Evolutionary conservation across 495 filamentous ascomycete species (phyloP).

Genomic region (Penicillium coprophilum): DNA sequence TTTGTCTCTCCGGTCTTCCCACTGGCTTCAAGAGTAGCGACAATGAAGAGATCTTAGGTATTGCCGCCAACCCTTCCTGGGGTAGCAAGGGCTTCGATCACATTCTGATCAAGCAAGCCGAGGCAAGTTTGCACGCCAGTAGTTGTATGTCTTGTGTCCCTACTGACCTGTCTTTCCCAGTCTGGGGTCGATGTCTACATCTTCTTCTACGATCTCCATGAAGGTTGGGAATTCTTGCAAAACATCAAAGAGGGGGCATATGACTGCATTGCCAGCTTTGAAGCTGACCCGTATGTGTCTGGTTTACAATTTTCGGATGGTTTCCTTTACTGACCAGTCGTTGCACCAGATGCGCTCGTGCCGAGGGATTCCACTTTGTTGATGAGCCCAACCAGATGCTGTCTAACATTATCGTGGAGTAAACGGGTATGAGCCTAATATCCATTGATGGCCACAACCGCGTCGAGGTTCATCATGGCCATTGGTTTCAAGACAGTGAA

Average conservation of each 20-base stretch:
- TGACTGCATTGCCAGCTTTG: conserved; percentile 37
- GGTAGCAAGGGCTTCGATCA: neutral
- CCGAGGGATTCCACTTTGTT: conserved; percentile 4
- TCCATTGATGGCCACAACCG: neutral
- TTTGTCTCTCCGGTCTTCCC: conserved; percentile 3
- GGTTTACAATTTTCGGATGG: neutral
- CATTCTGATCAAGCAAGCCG: conserved; percentile 3
- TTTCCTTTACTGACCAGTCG: neutral
- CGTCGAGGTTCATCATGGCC: neutral
- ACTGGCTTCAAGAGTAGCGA: neutral
- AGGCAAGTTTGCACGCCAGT: neutral
- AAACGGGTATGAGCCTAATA: neutral
- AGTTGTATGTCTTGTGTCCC: neutral
- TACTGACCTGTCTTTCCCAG: neutral
- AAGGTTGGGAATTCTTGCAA: conserved; percentile 38
- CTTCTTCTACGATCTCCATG: conserved; percentile 44
- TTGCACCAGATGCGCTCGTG: neutral
- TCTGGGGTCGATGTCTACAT: conserved; percentile 25
- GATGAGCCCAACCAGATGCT: conserved; percentile 7
- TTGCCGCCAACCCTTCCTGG: neutral
- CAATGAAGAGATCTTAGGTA: neutral
- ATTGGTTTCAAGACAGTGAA: neutral
- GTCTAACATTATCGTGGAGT: neutral
- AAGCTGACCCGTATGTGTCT: conserved; percentile 44
- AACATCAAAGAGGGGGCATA: neutral